Conservation (phyloP, 495 filamentous ascomycete species). For the Umbilicaria muhlenbergii region DNA sequence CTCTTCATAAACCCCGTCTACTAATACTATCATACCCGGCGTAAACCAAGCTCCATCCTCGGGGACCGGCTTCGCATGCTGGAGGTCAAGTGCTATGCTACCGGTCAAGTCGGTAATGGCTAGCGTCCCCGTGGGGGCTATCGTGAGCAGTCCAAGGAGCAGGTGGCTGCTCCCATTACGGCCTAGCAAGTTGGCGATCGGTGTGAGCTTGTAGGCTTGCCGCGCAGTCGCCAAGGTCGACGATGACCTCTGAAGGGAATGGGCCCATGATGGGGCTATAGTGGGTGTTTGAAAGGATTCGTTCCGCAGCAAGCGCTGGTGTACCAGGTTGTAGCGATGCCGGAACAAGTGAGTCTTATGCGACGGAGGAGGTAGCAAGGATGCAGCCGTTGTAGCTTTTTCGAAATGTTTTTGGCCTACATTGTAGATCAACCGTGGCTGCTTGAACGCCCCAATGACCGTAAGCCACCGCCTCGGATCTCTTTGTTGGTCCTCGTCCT, state of each 20-base stretch:
- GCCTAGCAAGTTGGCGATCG: conserved; percentile 84
- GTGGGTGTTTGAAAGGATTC: conserved; percentile 70
- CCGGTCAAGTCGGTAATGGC: conserved; percentile 77
- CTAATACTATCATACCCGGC: conserved; percentile 86
- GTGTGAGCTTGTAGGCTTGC: conserved; percentile 75
- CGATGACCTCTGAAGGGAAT: conserved; percentile 33
- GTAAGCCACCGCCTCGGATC: conserved; percentile 68
- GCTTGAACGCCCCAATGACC: conserved; percentile 64
- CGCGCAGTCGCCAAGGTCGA: conserved; percentile 33
- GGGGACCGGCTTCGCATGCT: conserved; percentile 65
- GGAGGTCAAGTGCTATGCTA: conserved; percentile 68
- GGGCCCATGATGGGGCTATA: conserved; percentile 13
- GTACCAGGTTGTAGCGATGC: conserved; percentile 75
- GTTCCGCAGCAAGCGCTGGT: conserved; percentile 81
- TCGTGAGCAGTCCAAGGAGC: conserved; percentile 66
- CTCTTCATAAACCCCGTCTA: conserved; percentile 91
- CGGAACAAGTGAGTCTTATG: conserved; percentile 77
- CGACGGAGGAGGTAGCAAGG: conserved; percentile 61
- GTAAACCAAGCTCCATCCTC: conserved; percentile 80
- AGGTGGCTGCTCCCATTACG: conserved; percentile 75
- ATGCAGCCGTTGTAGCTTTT: conserved; percentile 46
- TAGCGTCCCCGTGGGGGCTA: conserved; percentile 68
- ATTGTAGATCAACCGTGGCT: conserved; percentile 77
- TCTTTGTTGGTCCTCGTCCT: conserved; percentile 36
- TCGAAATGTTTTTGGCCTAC: conserved; percentile 84